phyloP scores from a whole-genome alignment of 495 filamentous ascomycete species.

The Aspergillus kassunensis region DNA sequence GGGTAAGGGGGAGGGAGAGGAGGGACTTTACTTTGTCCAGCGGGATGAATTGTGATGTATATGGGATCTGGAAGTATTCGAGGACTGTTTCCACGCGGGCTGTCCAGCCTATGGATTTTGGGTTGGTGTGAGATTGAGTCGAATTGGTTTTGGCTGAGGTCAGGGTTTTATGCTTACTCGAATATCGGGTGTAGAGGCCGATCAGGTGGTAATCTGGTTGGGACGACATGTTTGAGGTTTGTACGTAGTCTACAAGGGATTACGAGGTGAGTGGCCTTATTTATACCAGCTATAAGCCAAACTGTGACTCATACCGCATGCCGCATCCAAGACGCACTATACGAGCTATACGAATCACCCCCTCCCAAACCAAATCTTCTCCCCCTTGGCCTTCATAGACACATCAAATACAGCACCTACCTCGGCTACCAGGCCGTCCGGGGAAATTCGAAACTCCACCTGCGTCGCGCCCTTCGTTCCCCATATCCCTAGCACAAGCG shows the following conservation, averaged over 20 bases:
- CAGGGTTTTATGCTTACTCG: slow-evolving; percentile 18
- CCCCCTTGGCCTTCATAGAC: background rate
- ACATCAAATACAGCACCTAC: slow-evolving; percentile 1
- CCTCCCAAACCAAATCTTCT: slow-evolving; percentile 12
- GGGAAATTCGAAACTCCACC: background rate
- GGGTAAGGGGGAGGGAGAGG: background rate
- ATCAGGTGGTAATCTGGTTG: slow-evolving; percentile 27
- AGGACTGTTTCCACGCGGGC: slow-evolving; percentile 32
- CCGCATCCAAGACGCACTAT: too few species aligned
- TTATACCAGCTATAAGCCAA: too few species aligned
- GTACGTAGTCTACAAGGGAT: too few species aligned
- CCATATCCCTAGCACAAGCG: background rate
- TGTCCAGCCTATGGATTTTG: slow-evolving; percentile 30
- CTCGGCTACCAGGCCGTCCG: background rate
- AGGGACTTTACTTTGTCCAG: slow-evolving; percentile 20
- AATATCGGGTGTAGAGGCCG: slow-evolving; percentile 32
- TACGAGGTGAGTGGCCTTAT: too few species aligned
- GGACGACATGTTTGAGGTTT: background rate
- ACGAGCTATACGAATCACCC: too few species aligned
- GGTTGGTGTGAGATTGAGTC: background rate
- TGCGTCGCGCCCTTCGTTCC: background rate
- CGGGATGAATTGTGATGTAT: slow-evolving; percentile 21
- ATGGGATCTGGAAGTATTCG: slow-evolving; percentile 34
- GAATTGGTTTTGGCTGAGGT: background rate
- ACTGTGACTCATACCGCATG: too few species aligned